Percentiles rank a stretch among this genome's conserved stretches.
Conservation (phyloP, 2,329 filamentous ascomycete genomes). For the Trichoderma koningiopsis region DNA sequence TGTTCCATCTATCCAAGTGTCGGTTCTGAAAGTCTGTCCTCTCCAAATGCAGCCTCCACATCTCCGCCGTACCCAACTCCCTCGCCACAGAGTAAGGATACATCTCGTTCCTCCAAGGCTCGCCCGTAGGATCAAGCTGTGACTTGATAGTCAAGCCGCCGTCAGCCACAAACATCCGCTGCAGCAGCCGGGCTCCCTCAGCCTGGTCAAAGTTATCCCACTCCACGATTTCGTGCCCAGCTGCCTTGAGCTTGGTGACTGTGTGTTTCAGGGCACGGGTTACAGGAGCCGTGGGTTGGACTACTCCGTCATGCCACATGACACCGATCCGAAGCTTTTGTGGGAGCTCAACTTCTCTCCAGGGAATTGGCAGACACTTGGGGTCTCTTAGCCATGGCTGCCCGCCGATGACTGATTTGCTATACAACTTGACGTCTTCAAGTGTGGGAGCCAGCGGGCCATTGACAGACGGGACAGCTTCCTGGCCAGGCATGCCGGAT, state of each 20-base stretch:
- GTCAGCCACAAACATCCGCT: constrained; percentile 53
- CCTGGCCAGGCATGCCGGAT: constrained; percentile 65
- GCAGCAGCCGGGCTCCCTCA: constrained; percentile 42
- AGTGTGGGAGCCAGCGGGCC: constrained; percentile 62
- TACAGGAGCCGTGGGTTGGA: constrained; percentile 67
- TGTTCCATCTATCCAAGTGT: constrained; percentile 51
- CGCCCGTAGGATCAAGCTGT: constrained; percentile 45
- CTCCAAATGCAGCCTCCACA: constrained; percentile 53
- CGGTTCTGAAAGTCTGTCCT: constrained; percentile 49
- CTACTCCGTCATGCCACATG: constrained; percentile 66
- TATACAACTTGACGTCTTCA: constrained; percentile 58
- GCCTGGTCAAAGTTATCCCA: constrained; percentile 50
- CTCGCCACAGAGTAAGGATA: constrained; percentile 35
- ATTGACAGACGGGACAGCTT: constrained; percentile 65
- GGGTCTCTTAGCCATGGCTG: constrained; percentile 61
- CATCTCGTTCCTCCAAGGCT: constrained; percentile 48
- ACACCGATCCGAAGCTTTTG: constrained; percentile 58
- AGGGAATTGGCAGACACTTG: constrained; percentile 61
- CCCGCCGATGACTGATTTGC: constrained; percentile 51
- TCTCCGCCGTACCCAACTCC: constrained; percentile 47
- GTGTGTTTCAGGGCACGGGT: constrained; percentile 55
- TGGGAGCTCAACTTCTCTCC: constrained; percentile 45
- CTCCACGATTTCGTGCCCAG: constrained; percentile 56
- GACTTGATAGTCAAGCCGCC: constrained; percentile 46
- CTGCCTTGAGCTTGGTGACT: constrained; percentile 45